These are phyloP conservation scores for Rhododendron williamsianum DNA, from an alignment of 148 eudicot species.

Conservation along the genomic window DNA sequence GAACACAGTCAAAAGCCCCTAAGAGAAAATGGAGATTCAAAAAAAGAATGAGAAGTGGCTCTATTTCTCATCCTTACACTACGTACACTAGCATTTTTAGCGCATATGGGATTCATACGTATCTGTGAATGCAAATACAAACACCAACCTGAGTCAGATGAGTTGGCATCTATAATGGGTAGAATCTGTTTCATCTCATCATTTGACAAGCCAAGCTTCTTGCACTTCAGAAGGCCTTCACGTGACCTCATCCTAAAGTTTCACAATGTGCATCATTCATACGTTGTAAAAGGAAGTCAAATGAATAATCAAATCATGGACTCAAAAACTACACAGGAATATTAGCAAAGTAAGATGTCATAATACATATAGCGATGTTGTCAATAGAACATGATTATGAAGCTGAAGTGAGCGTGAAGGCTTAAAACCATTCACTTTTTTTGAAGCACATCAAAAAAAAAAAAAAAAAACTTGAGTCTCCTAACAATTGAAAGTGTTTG, in stretches of 20 bases:
- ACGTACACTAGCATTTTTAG: not conserved
- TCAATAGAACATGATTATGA: not conserved
- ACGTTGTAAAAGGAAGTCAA: not conserved
- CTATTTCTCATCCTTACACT: not conserved
- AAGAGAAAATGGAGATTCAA: not conserved
- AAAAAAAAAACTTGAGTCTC: not conserved
- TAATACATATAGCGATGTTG: not conserved
- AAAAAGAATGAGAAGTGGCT: not conserved
- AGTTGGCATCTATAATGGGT: constrained; percentile 92
- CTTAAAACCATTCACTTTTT: not conserved
- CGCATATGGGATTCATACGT: not conserved
- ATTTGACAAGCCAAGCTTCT: constrained; percentile 88
- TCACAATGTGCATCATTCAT: not conserved
- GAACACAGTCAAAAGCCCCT: constrained; percentile 96
- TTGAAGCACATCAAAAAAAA: too few species aligned
- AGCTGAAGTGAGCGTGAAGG: not conserved
- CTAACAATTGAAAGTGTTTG: not conserved
- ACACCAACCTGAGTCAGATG: constrained; percentile 85
- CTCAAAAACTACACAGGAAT: not conserved
- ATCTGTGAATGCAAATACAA: not conserved
- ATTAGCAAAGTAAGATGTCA: not conserved
- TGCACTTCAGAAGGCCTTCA: constrained; percentile 94
- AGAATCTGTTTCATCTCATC: constrained; percentile 90
- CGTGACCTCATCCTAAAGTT: constrained; percentile 90
- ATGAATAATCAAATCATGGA: not conserved